Base-by-base conservation (phyloP, 2,329 filamentous ascomycete species). In the Apiospora malaysiana region DNA sequence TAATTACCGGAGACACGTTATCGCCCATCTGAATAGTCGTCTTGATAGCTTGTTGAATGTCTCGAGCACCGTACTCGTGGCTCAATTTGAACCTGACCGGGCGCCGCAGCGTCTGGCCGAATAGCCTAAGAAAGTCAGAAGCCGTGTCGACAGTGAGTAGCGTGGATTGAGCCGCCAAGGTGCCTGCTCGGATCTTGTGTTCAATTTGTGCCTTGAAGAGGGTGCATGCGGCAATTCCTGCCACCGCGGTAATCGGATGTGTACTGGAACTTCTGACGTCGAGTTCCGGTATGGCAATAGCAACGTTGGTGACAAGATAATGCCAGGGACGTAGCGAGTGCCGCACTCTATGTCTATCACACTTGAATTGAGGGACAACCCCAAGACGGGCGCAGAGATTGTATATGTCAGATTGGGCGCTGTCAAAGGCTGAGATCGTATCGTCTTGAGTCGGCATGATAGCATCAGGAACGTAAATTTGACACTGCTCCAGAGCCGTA, bases 251-350 rank as follows among this genome's bases (percentile, higher is more conserved):
- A 51, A 25, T 10, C 7, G 25, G 27, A 68, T n/a, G 46, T 27
- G 46, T 27, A 42, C 4, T 40, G 18, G 25, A n/a, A 18, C 56
- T 46, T 4, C 23, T 40, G 10, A 68, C 27, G 10, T 27, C 32
- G n/a, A 68, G 46, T 32, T 68, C 67, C 10, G 67, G 67, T 14
- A 68, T 32, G 47, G 27, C 6, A 42, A 68, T 56, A n/a, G 32
- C 7, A 18, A 56, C n/a, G 7, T 12, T 8, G 21, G 25, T 8
- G 9, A 40, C 18, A 10, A 21, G 1, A 9, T n/a, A 12, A 2
- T 7, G 7, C 18, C 18, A 14, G 9, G 8, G 3, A 1, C 9
- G 18, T 0, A n/a, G 14, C 18, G 21, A 21, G 4, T 12, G 27
- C 56, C 9, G 21, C 32, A n/a, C 23, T 4, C 1, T 59, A 21